phyloP scores from a whole-genome alignment of 495 filamentous ascomycete genomes.

The Talaromyces wortmannii region DNA sequence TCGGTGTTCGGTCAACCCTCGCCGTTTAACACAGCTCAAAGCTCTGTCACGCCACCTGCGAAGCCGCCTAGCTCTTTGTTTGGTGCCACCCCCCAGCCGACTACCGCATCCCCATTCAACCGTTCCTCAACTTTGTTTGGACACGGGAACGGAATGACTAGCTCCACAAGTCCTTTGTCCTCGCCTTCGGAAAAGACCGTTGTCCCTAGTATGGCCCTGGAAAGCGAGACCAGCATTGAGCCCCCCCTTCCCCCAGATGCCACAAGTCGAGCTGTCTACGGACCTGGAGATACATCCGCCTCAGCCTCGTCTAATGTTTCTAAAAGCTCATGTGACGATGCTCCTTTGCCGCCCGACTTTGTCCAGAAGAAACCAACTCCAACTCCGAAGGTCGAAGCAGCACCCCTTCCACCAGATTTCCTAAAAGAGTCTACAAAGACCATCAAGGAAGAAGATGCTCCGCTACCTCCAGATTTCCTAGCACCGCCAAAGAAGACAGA shows the following conservation, averaged over 20 bases:
- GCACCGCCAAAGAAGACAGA: slow-evolving; percentile 16
- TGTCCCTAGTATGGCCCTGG: slow-evolving; percentile 9
- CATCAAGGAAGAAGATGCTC: slow-evolving; percentile 37
- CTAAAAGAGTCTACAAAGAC: slow-evolving; percentile 14
- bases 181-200: slow-evolving; percentile 32
- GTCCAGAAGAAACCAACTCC: slow-evolving; percentile 28
- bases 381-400: slow-evolving; percentile 22
- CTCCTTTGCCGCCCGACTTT: slow-evolving; percentile 24
- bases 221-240: slow-evolving; percentile 16
- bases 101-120: slow-evolving; percentile 22
- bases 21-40: slow-evolving; percentile 10
- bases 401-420: slow-evolving; percentile 31
- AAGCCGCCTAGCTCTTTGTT: slow-evolving; percentile 24
- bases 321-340: slow-evolving; percentile 39
- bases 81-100: slow-evolving; percentile 21
- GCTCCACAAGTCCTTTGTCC: slow-evolving; percentile 23
- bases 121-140: slow-evolving; percentile 33
- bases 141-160: slow-evolving; percentile 1
- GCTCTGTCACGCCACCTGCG: slow-evolving; percentile 15
- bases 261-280: slow-evolving; percentile 60
- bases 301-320: slow-evolving; percentile 59
- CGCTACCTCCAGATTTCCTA: slow-evolving; percentile 56
- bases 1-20: slow-evolving; percentile 32
- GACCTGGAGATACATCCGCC: slow-evolving; percentile 59
- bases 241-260: slow-evolving; percentile 68